phyloP scores from a whole-genome alignment of 1,139 yeast species.

The Candida gigantensis region DNA sequence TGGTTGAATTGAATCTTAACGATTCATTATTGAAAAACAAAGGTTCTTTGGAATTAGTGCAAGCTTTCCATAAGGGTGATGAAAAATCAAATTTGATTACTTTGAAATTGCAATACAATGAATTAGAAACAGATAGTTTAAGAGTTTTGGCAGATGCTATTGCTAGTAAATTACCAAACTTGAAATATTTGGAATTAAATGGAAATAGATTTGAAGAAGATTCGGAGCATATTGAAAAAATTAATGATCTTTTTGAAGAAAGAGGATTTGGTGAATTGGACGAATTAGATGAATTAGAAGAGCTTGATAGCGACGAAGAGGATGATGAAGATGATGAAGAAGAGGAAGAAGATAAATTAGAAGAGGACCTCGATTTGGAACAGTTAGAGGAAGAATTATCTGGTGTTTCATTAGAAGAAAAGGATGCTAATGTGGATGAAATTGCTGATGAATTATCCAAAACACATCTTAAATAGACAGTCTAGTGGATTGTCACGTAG shows the following conservation, averaged over 20 bases:
- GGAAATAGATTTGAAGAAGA: slow-evolving; percentile 79
- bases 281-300: slow-evolving; percentile 93
- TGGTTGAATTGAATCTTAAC: slow-evolving; percentile 79
- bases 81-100: slow-evolving; percentile 44
- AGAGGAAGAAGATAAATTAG: slow-evolving; percentile 50
- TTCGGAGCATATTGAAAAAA: slow-evolving; percentile 34
- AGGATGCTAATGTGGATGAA: slow-evolving; percentile 49
- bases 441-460: slow-evolving; percentile 61
- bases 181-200: slow-evolving; percentile 74
- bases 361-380: slow-evolving; percentile 54
- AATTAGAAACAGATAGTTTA: slow-evolving; percentile 70
- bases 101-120: slow-evolving; percentile 86
- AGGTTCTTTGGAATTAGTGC: slow-evolving; percentile 63
- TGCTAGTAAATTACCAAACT: slow-evolving; percentile 55
- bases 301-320: slow-evolving; percentile 80
- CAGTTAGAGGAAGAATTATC: slow-evolving; percentile 62
- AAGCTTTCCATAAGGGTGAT: slow-evolving; percentile 45
- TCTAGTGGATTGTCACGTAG: no score
- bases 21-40: slow-evolving; percentile 82
- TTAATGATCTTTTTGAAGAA: slow-evolving; percentile 58
- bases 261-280: slow-evolving; percentile 83
- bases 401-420: slow-evolving; percentile 27
- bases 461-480: slow-evolving; percentile 43
- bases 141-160: slow-evolving; percentile 55
- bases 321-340: slow-evolving; percentile 71